Evolutionary conservation across 1,284 basidiomycete species (phyloP).

Genomic region (Boletellus deceptivus): DNA sequence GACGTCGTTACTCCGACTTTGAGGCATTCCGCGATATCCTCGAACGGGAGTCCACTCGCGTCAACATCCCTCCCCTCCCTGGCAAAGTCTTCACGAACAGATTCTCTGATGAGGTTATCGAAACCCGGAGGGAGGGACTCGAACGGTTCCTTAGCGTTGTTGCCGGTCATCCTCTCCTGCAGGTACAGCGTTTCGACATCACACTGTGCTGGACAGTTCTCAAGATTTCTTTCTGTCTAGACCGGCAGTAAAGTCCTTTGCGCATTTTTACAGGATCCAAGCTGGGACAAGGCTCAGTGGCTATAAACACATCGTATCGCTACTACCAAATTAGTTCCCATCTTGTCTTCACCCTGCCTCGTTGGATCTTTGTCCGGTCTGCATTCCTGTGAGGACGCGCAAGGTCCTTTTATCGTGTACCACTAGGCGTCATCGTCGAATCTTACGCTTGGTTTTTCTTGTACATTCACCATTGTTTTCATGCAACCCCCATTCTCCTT

Average conservation of each 20-base stretch:
- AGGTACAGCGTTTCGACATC: conserved; percentile 52
- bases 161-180: conserved; percentile 93
- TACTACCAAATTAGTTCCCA: background rate
- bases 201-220: conserved; percentile 2
- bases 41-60: conserved; percentile 93
- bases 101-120: conserved; percentile 98
- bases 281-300: conserved; percentile 81
- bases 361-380: conserved; percentile 4
- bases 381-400: conserved; percentile 6
- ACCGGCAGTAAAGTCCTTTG: conserved; percentile 97
- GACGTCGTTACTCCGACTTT: conserved; percentile 97
- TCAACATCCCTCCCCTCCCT: conserved; percentile 95
- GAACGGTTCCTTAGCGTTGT: conserved; percentile 96
- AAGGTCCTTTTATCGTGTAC: conserved; percentile 23
- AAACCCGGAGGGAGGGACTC: conserved; percentile 86
- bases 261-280: conserved; percentile 92
- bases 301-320: conserved; percentile 39
- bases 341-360: background rate
- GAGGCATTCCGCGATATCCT: conserved; percentile 98
- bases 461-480: conserved; percentile 25
- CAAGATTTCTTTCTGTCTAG: conserved; percentile 39
- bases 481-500: conserved; percentile 8
- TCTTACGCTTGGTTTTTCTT: conserved; percentile 20
- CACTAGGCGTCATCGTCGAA: conserved; percentile 14
- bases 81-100: conserved; percentile 96